Evolutionary conservation across 1,284 basidiomycete species (phyloP).

Genomic region (Apiotrichum laibachii): DNA sequence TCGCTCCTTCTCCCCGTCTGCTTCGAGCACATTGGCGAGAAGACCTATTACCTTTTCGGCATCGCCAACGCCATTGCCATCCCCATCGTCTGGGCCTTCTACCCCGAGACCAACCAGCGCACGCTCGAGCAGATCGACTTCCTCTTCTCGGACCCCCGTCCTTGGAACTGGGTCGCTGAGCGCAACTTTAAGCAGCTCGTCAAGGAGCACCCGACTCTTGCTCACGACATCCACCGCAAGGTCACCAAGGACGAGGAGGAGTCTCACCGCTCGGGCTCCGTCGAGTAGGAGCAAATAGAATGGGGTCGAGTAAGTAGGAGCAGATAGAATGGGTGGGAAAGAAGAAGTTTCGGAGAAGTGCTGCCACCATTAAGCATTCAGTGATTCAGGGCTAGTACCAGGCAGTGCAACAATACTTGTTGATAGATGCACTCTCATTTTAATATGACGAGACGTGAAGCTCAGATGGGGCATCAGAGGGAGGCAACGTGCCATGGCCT

Average conservation of each 20-base stretch:
- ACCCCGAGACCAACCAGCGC: constrained; percentile 34
- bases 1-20: constrained; percentile 28
- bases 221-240: constrained; percentile 7
- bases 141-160: constrained; percentile 14
- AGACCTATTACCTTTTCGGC: constrained; percentile 27
- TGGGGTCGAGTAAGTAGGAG: too few relatives aligned
- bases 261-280: too few relatives aligned
- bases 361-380: too few relatives aligned
- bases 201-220: constrained; percentile 23
- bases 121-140: constrained; percentile 36
- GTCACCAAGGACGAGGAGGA: neutral
- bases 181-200: constrained; percentile 23
- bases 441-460: too few relatives aligned
- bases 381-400: too few relatives aligned
- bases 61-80: constrained; percentile 23
- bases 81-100: constrained; percentile 35
- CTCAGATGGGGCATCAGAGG: too few relatives aligned
- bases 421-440: too few relatives aligned
- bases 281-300: too few relatives aligned
- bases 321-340: too few relatives aligned
- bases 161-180: constrained; percentile 33
- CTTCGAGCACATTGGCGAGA: constrained; percentile 30
- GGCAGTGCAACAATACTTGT: too few relatives aligned
- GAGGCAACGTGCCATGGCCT: too few relatives aligned
- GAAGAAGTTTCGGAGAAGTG: too few relatives aligned